Percentiles rank a stretch among this genome's conserved stretches.
Conservation (phyloP, 1,284 basidiomycete species). For the Austroboletus novae-zelandiae region DNA sequence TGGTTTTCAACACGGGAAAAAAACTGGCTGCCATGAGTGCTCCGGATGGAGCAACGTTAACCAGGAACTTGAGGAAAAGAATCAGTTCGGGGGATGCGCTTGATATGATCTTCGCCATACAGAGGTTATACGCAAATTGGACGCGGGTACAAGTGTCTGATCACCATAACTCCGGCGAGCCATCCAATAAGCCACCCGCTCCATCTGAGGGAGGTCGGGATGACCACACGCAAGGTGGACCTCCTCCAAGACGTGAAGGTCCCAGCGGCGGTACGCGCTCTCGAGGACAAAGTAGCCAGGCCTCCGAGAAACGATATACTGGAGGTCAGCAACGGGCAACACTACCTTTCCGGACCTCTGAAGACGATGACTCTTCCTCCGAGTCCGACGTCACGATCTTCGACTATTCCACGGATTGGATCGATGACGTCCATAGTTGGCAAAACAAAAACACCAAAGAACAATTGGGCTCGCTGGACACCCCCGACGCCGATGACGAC, state of each 20-base stretch:
- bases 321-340: not conserved
- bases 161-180: not conserved
- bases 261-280: not conserved
- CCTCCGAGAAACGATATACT: no score
- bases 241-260: not conserved
- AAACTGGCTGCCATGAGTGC: not conserved
- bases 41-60: no score
- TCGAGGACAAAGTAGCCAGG: not conserved
- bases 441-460: not conserved
- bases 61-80: no score
- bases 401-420: no score
- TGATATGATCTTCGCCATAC: no score
- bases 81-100: no score
- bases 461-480: no score
- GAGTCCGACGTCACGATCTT: no score
- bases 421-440: no score
- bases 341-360: not conserved
- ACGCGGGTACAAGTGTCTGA: not conserved
- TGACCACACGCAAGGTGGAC: not conserved
- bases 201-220: not conserved
- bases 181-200: not conserved
- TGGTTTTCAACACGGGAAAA: slow-evolving; percentile 1
- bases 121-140: not conserved
- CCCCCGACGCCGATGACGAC: not conserved
- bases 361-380: not conserved